Evolutionary conservation across 2,329 filamentous ascomycete genomes (phyloP), one percentile per base, ranked within the genome.

Genomic region (Fusarium dimerum): DNA sequence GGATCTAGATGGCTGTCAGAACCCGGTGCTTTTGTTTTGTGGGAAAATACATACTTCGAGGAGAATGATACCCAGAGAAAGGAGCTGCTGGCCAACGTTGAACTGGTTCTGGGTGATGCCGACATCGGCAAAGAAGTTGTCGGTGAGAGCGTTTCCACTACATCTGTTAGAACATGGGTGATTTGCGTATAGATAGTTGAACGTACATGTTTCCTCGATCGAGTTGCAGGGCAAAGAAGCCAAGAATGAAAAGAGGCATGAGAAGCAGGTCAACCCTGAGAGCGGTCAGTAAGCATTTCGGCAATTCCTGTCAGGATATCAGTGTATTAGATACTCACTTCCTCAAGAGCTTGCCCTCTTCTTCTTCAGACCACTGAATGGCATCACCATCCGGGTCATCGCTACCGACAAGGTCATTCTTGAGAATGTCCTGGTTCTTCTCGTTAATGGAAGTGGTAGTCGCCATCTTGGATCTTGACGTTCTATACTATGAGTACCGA

Each of bases 21-120:
- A 30, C n/a, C 1, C 18, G 8, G 17, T 40, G 40, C 9, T 12
- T 32, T 16, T 45, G 7, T 3, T 20, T 12, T 11, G 12, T 16
- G 20, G 7, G 20, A 26, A 7, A 26, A 26, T 7, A 34, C 54
- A 29, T 38, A 64, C 63, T 49, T 74, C 65, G 34, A 68, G 62
- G 6, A 78, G 59, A 5, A 78, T 74, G 36, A 78, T 78, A 7
- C 76, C 76, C 2, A 72, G 65, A 0, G 74, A 76, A 1, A 78
- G 63, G 38, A 78, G 62, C 54, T 77, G 73, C 16, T 75, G 71
- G 5, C 76, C 76, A 38, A 77, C 65, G 36, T 78, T 79, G 61
- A 78, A 72, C 52, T 79, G 73, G 52, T 78, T 73, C 6, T 75
- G 75, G 3, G 69, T 74, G 54, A 79, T 73, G 7, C 69, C 65